Evolutionary conservation across 345 rosid genomes (phyloP), one percentile per base, ranked within the genome.

Genomic region (Mercurialis annua): DNA sequence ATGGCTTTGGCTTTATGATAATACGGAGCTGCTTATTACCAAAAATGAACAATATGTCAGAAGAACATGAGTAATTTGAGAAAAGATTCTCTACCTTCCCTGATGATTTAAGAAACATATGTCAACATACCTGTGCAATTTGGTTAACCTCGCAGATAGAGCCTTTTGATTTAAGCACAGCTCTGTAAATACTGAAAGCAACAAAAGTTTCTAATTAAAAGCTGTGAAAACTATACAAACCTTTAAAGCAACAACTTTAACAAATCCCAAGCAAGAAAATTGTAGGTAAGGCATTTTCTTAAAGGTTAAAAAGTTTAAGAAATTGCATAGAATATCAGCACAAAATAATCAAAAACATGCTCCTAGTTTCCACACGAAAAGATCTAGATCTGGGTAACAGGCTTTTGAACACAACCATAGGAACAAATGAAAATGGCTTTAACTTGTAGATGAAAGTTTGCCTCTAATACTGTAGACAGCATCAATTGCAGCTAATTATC

Each of bases 141-240:
- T 94, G 97, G 78, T 94, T 89, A 76, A 90, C 84, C 75, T 89
- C 92, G 61, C 72, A 83, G 74, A 94, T 89, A 14, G 90, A 89
- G 73, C 95, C 80, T 73, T 82, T 94, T 29, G 95, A 89, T 84
- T 94, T 94, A 50, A 83, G 87, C 57, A 82, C 90, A 62, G 94
- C 84, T 85, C 79, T 94, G 71, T 86, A 87, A 60, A 94, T 83
- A 68, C 99, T 94, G 88, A 75, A 76, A 72, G 62, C 49, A 65
- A 69, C 27, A 74, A 50, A 76, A 48, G 40, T 52, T 44, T 31
- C 42, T 46, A 62, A 20, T 70, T 30, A 70, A 11, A 62, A 20
- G 9, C 59, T 50, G 30, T 11, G 12, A 10, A 20, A 3, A 12
- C 0, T 8, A 30, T 29, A 26, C 16, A 18, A 6, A 16, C 21